Evolutionary conservation across 2,329 filamentous ascomycete species (phyloP), one percentile per base, ranked within the genome.

Genomic region (Alternaria ethzedia): DNA sequence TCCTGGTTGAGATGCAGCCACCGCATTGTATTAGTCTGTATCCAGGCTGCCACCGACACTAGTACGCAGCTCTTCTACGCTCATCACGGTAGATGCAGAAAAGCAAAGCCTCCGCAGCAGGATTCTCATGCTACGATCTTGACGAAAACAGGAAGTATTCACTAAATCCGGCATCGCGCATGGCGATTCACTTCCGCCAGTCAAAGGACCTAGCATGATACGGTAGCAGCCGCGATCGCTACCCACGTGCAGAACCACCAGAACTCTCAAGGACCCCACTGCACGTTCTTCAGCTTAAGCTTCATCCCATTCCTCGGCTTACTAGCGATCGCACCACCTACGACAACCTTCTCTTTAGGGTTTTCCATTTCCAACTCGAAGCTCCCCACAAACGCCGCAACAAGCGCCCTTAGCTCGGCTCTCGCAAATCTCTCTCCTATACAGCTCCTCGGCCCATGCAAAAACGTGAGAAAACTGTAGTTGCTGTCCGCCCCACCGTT

Each of bases 381-480:
- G 2, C 54, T 65, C 1, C 74, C 74, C 11, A 77, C 72, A 44
- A 80, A 75, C n/a, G 72, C 75, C 13, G 79, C 78, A 12, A 81
- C 57, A 49, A 81, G 45, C 17, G 74, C 71, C 52, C 79, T 70
- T 70, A 81, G 56, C 61, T 81, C 79, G 6, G 76, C 78, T 36
- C 77, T 67, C 10, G 78, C 79, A 66, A 81, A 81, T 28, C 66
- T 71, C 65, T 80, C 75, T 3, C 79, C 80, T 60, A 80, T 80
- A 57, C 79, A 82, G 57, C 75, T 79, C 20, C 80, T 66, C 9
- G 79, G 79, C 1, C 80, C 79, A 57, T 84, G 81, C 17, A 83
- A 67, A 41, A 84, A 85, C 0, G 82, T 83, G 54, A 83, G 47
- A 57, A 80, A 79, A 12, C 74, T 70, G 54, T 78, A 83, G 59